Evolutionary conservation across 352 stramenopile species (phyloP).

Genomic region (Globisporangium paroecandrum): DNA sequence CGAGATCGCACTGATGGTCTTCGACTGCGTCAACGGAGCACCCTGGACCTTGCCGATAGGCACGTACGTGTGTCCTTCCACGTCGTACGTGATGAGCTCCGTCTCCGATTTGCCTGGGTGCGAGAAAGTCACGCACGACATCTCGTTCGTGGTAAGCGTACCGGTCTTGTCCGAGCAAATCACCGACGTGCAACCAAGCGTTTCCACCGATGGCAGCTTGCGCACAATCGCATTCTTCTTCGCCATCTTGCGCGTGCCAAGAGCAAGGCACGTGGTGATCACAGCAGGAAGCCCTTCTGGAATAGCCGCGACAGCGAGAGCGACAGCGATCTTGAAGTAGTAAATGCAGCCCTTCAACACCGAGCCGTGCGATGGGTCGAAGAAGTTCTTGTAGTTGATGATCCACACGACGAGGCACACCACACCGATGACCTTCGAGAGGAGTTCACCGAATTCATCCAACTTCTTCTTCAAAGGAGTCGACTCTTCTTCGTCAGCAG

Average conservation of each 20-base stretch:
- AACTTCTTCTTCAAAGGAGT: conserved; percentile 98
- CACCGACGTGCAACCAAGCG: conserved; percentile 94
- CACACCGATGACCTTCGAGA: conserved; percentile 96
- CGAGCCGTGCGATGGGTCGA: conserved; percentile 81
- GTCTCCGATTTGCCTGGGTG: conserved; percentile 61
- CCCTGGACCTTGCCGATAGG: conserved; percentile 74
- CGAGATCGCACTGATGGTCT: conserved; percentile 80
- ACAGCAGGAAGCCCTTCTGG: conserved; percentile 98
- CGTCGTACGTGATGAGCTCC: conserved; percentile 85
- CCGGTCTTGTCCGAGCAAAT: conserved; percentile 95
- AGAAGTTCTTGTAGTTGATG: conserved; percentile 98
- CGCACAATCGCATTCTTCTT: conserved; percentile 98
- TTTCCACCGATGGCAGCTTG: conserved; percentile 97
- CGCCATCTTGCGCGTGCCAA: conserved; percentile 96
- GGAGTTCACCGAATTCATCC: conserved; percentile 96
- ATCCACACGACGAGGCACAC: conserved; percentile 97
- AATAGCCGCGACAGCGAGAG: conserved; percentile 97
- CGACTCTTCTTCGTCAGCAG: conserved; percentile 91
- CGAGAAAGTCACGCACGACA: conserved; percentile 89
- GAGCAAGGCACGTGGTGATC: conserved; percentile 96
- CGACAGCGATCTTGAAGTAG: conserved; percentile 99
- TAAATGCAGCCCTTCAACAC: conserved; percentile 97
- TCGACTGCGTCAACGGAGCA: conserved; percentile 50
- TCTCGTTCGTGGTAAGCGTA: conserved; percentile 98
- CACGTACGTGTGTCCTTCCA: conserved; percentile 94